Base-by-base conservation (phyloP, 768 basidiomycete species). In the Lactifluus subvellereus region DNA sequence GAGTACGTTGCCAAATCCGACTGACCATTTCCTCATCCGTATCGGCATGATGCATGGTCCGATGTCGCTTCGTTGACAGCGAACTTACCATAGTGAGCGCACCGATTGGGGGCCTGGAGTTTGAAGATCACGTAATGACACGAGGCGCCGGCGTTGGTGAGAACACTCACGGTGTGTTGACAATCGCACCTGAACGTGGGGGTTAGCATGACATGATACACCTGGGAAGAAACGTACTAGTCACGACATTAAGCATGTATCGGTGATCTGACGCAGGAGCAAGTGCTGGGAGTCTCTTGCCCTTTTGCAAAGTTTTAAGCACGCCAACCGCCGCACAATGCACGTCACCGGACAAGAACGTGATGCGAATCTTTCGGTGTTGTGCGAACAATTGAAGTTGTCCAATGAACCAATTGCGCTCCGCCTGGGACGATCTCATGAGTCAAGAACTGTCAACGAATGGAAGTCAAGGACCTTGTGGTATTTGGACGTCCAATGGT, bases 301-400 rank as follows among this genome's bases (percentile, higher is more conserved):
- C 72, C 61, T 74, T 74, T 61, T 76, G 78, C 48, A 88, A 76
- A 1, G 89, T 89, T 74, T 87, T 91, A 66, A 94, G 75, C 3
- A 86, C 73, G 2, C 89, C 90, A 0, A 94, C 90, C 1, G 91
- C 89, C 0, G 90, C 89, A 68, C 90, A 90, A 71, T 98, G 96
- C 13, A 98, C 96, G 72, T 99, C 96, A 4, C 97, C 97, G 0
- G 88, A 88, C 18, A 98, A 70, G 74, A 95, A 94, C 0, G 87
- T 82, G n/a, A 99, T 79, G 32, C 97, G 84, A 37, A 88, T 73
- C 32, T 80, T 78, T 72, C 83, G 84, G 54, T 75, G 72, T 49
- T 76, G 73, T 0, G 94, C 88, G 65, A 92, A 79, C 22, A 79
- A 76, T 72, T 98, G 96, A 66, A 91, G 79, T 70, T 88, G 82